Conservation (phyloP, 768 basidiomycete species). For the Boletus rubroflammeus region DNA sequence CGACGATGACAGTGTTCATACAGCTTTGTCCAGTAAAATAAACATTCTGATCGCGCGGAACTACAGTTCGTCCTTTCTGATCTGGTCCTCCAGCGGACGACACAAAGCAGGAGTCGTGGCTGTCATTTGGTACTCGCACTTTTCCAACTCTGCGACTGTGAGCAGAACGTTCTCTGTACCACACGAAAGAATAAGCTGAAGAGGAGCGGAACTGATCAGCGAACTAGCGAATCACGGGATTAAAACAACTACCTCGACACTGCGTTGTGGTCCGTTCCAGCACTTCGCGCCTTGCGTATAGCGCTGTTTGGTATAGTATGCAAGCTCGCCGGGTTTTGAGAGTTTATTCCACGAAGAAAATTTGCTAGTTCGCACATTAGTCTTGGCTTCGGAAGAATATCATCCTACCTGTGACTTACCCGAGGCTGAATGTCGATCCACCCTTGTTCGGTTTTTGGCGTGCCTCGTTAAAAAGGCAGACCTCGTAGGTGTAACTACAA, state of each 20-base stretch:
- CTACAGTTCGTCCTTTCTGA: conserved; percentile 31
- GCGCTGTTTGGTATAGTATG: conserved; percentile 76
- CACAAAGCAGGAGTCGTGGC: conserved; percentile 87
- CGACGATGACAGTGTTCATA: not conserved
- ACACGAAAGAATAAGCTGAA: conserved; percentile 75
- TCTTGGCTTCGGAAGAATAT: not conserved
- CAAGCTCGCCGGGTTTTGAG: conserved; percentile 55
- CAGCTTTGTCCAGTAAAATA: not conserved
- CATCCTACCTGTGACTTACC: conserved; percentile 50
- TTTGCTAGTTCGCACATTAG: conserved; percentile 41
- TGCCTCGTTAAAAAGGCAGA: conserved; percentile 87
- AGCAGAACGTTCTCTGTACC: conserved; percentile 81
- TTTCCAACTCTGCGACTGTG: conserved; percentile 84
- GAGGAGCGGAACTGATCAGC: conserved; percentile 1
- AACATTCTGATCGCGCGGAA: not conserved
- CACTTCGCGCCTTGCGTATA: conserved; percentile 86
- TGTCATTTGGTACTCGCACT: conserved; percentile 91
- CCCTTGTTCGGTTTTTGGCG: conserved; percentile 86
- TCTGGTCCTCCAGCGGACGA: conserved; percentile 36
- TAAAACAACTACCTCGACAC: conserved; percentile 56
- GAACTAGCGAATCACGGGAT: not conserved
- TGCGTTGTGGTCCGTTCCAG: conserved; percentile 95
- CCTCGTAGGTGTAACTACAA: conserved; percentile 84
- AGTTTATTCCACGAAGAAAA: conserved; percentile 77
- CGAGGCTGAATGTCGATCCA: conserved; percentile 71